Percentiles rank a stretch among this genome's conserved stretches.
Evolutionary conservation across 257 asterid genomes (phyloP).

Genomic region (Ophiorrhiza pumila): DNA sequence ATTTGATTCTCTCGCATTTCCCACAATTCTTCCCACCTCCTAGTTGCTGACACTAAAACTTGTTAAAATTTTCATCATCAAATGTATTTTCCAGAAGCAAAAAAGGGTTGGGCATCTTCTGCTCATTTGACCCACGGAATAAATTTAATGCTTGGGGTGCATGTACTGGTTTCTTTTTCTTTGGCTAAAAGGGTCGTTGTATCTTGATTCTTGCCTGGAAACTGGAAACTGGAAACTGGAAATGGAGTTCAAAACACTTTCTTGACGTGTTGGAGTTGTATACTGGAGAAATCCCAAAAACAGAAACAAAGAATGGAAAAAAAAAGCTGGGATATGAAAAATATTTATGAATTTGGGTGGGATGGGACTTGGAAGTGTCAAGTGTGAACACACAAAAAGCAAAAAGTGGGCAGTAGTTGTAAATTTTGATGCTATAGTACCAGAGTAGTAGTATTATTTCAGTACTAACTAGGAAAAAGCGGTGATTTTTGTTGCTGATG

Average conservation of each 20-base stretch:
- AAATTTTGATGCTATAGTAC: conserved; percentile 3
- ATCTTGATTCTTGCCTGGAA: no score
- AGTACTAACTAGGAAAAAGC: conserved; percentile 7
- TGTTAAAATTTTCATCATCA: neutral
- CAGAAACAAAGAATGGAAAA: no score
- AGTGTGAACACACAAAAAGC: conserved; percentile 27
- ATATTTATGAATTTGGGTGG: neutral
- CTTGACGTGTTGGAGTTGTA: conserved; percentile 31
- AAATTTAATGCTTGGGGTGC: conserved; percentile 15
- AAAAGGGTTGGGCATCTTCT: neutral
- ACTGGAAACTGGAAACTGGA: conserved; percentile 5
- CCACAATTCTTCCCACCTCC: neutral
- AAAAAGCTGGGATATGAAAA: neutral
- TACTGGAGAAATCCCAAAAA: conserved; percentile 7
- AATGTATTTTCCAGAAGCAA: neutral
- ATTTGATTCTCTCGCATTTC: neutral
- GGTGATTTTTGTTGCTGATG: conserved; percentile 14
- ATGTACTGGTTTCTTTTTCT: conserved; percentile 19
- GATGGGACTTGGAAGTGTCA: neutral
- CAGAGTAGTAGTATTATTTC: neutral
- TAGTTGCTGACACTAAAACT: neutral
- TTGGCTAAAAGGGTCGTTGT: no score
- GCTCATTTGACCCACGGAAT: neutral
- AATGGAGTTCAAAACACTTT: conserved; percentile 19
- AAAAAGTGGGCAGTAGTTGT: conserved; percentile 16